Evolutionary conservation across 228 moss, liverwort and hornwort species (phyloP).

Genomic region (Sphagnum fallax): DNA sequence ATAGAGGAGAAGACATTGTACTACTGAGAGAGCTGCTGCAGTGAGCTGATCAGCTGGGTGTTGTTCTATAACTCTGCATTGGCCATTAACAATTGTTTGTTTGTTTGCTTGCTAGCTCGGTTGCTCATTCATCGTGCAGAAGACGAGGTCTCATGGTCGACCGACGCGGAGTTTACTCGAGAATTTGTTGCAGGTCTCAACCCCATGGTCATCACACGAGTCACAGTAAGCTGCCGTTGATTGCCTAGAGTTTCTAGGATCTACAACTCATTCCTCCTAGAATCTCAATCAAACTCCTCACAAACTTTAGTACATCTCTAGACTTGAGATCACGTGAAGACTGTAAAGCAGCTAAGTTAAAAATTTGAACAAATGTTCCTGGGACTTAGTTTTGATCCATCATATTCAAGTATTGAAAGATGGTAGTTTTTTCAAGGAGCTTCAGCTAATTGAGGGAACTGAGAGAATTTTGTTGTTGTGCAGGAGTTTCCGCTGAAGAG

Average conservation of each 20-base stretch:
- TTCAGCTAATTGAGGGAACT: too few relatives aligned
- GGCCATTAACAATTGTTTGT: background rate
- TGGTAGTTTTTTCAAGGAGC: background rate
- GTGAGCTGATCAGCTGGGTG: background rate
- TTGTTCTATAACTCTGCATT: background rate
- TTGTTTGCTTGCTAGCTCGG: background rate
- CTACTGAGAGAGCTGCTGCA: too few relatives aligned
- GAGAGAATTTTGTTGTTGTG: background rate
- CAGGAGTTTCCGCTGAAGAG: conserved; percentile 60
- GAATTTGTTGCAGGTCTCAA: conserved; percentile 47
- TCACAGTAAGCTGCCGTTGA: conserved; percentile 4
- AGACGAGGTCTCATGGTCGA: conserved; percentile 25
- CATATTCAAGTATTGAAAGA: background rate
- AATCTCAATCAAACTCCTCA: background rate
- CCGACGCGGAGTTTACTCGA: conserved; percentile 41
- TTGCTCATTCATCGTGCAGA: conserved; percentile 15
- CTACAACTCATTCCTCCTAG: background rate
- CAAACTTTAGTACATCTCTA: too few relatives aligned
- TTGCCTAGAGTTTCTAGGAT: background rate
- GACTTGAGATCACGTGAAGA: too few relatives aligned
- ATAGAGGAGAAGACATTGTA: background rate
- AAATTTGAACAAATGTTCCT: background rate
- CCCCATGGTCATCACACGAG: conserved; percentile 33
- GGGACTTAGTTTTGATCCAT: background rate
- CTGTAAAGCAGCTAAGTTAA: background rate